Percentiles rank a stretch among this genome's conserved stretches.
Evolutionary conservation across 108 stramenopile species (phyloP).

Genomic region (Cyclotella choctawhatcheeana): DNA sequence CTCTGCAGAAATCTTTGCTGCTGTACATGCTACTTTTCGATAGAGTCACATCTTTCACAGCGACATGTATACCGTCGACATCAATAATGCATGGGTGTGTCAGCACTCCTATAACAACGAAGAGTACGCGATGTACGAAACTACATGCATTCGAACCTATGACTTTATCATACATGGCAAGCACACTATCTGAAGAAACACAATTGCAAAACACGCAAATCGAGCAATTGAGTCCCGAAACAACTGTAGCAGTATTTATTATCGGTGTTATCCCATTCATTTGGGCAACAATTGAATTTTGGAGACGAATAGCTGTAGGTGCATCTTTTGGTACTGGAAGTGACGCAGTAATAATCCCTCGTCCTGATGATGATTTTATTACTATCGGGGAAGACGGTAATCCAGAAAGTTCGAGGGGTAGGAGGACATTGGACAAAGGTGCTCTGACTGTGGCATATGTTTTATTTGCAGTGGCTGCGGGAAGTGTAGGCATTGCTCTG

Average conservation of each 20-base stretch:
- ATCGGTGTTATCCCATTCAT: slow-evolving; percentile 55
- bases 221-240: slow-evolving; percentile 37
- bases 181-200: background rate
- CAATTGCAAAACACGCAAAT: background rate
- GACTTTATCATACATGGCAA: background rate
- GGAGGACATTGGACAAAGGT: slow-evolving; percentile 64
- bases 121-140: background rate
- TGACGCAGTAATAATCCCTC: slow-evolving; percentile 68
- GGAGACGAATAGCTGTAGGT: slow-evolving; percentile 86
- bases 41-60: too few species aligned
- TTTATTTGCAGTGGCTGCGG: slow-evolving; percentile 73
- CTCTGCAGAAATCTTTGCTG: too few species aligned
- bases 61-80: too few species aligned
- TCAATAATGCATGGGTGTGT: too few species aligned
- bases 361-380: slow-evolving; percentile 32
- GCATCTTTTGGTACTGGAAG: slow-evolving; percentile 82
- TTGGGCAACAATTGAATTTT: slow-evolving; percentile 88
- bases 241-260: slow-evolving; percentile 47
- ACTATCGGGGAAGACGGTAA: slow-evolving; percentile 71
- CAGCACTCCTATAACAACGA: too few species aligned
- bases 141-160: background rate
- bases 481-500: slow-evolving; percentile 60
- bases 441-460: slow-evolving; percentile 77
- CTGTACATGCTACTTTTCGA: too few species aligned
- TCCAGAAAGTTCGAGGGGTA: slow-evolving; percentile 65